A percentile compares a stretch with the other conserved stretches of the same genome.
phyloP scores from a whole-genome alignment of 495 filamentous ascomycete species.

The Trichoderma virens region DNA sequence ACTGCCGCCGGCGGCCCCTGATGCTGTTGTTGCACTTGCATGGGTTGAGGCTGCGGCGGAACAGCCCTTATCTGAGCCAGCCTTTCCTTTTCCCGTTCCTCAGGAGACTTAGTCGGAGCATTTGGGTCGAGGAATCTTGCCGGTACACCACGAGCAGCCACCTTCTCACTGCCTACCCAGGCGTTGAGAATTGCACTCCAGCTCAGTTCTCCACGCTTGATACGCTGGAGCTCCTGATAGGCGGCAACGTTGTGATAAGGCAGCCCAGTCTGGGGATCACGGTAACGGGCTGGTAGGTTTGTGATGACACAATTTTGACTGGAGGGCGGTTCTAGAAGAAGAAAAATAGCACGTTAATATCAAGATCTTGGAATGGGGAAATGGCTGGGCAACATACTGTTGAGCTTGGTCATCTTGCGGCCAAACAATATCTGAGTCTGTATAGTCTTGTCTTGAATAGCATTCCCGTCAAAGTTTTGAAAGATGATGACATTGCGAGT shows the following conservation, averaged over 20 bases:
- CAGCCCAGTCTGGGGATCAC: slow-evolving; percentile 68
- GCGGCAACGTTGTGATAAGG: slow-evolving; percentile 68
- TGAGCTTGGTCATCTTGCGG: slow-evolving; percentile 44
- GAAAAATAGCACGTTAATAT: neutral
- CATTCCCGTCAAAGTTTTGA: slow-evolving; percentile 47
- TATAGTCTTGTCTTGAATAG: slow-evolving; percentile 45
- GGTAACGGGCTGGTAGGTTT: slow-evolving; percentile 65
- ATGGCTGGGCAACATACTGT: slow-evolving; percentile 23
- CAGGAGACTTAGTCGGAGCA: neutral
- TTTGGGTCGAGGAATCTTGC: slow-evolving; percentile 46
- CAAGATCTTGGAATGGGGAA: neutral
- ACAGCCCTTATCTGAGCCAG: slow-evolving; percentile 6
- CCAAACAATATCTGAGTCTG: slow-evolving; percentile 48
- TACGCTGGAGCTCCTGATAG: slow-evolving; percentile 61
- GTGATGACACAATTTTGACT: slow-evolving; percentile 67
- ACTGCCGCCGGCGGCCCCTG: neutral
- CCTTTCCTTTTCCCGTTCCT: slow-evolving; percentile 1
- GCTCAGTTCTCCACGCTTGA: slow-evolving; percentile 56
- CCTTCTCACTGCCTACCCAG: slow-evolving; percentile 57
- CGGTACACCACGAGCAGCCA: slow-evolving; percentile 61
- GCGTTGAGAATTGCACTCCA: slow-evolving; percentile 72
- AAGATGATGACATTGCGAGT: slow-evolving; percentile 49
- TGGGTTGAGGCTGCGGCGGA: neutral
- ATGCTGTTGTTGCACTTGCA: neutral
- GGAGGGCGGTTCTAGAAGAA: slow-evolving; percentile 23